These are phyloP conservation scores for Avena eriantha DNA, from an alignment of 176 grass and related monocot genomes.

Conservation along the genomic window DNA sequence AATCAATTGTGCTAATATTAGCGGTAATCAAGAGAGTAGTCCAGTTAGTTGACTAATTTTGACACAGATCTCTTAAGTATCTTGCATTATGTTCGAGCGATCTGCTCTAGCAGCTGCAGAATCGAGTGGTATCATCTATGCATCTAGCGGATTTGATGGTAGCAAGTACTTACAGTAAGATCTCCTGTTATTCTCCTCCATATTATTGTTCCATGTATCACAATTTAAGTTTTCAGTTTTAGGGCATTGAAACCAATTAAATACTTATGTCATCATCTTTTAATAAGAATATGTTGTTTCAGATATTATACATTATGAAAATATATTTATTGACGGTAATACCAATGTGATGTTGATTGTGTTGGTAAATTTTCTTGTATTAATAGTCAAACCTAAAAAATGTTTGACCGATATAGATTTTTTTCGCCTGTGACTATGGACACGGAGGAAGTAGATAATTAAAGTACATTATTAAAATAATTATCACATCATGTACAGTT, in stretches of 20 bases:
- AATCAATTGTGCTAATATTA: neutral
- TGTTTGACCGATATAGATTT: neutral
- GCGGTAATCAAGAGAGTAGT: neutral
- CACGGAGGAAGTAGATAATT: slow-evolving; percentile 1
- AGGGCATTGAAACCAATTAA: neutral
- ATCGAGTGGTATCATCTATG: slow-evolving; percentile 65
- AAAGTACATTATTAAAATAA: slow-evolving; percentile 24
- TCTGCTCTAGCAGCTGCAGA: slow-evolving; percentile 79
- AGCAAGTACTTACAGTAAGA: slow-evolving; percentile 72
- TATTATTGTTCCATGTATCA: neutral
- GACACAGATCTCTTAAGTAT: slow-evolving; percentile 34
- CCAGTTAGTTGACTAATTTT: slow-evolving; percentile 32
- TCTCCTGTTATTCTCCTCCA: slow-evolving; percentile 11
- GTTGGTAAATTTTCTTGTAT: neutral
- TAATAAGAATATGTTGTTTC: slow-evolving; percentile 1
- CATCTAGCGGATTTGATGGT: slow-evolving; percentile 81
- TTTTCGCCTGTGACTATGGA: neutral
- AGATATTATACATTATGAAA: neutral
- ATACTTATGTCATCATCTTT: neutral
- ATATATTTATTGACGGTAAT: neutral
- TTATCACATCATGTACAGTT: slow-evolving; percentile 42
- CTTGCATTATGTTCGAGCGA: slow-evolving; percentile 57
- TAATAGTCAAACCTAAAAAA: neutral
- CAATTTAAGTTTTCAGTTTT: neutral
- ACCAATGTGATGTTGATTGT: neutral